Percentiles rank a stretch among this genome's conserved stretches.
Evolutionary conservation across 2,329 filamentous ascomycete species (phyloP).

Genomic region (Helotiales sp.): DNA sequence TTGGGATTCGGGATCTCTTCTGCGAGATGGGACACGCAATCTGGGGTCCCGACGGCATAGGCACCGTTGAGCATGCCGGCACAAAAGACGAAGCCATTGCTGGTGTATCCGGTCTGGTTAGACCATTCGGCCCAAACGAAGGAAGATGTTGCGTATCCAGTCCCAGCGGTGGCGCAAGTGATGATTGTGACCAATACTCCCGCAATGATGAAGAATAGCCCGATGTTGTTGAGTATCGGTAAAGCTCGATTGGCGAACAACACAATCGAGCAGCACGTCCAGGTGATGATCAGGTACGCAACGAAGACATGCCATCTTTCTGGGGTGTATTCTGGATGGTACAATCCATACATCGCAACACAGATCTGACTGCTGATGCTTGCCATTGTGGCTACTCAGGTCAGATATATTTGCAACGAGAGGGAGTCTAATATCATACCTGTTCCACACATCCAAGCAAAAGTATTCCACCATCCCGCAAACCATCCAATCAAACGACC

Average conservation of each 20-base stretch:
- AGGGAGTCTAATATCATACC: slow-evolving; percentile 21
- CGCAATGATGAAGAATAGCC: slow-evolving; percentile 56
- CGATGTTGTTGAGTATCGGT: slow-evolving; percentile 58
- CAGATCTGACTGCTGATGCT: slow-evolving; percentile 50
- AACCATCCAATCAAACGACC: slow-evolving; percentile 54
- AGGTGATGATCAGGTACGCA: slow-evolving; percentile 52
- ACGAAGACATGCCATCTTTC: slow-evolving; percentile 58
- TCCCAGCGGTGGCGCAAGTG: slow-evolving; percentile 49
- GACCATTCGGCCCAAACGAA: slow-evolving; percentile 53
- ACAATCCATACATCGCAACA: slow-evolving; percentile 54
- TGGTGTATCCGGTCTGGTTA: slow-evolving; percentile 52
- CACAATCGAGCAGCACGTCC: slow-evolving; percentile 51
- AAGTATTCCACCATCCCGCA: slow-evolving; percentile 57
- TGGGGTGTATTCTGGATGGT: slow-evolving; percentile 51
- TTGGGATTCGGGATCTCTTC: slow-evolving; percentile 64
- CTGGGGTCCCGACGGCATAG: slow-evolving; percentile 69
- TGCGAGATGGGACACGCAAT: slow-evolving; percentile 67
- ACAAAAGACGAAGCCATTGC: slow-evolving; percentile 62
- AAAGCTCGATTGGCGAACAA: slow-evolving; percentile 60
- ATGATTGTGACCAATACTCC: slow-evolving; percentile 57
- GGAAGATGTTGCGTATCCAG: slow-evolving; percentile 39
- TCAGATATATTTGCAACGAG: not conserved
- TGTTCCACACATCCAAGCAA: slow-evolving; percentile 48
- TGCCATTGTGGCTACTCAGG: slow-evolving; percentile 32
- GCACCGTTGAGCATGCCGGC: slow-evolving; percentile 61